Percentiles rank a stretch among this genome's conserved stretches.
These are phyloP conservation scores for Pseudogymnoascus sp. DNA, from an alignment of 2,329 filamentous ascomycete genomes.

Conservation along the genomic window DNA sequence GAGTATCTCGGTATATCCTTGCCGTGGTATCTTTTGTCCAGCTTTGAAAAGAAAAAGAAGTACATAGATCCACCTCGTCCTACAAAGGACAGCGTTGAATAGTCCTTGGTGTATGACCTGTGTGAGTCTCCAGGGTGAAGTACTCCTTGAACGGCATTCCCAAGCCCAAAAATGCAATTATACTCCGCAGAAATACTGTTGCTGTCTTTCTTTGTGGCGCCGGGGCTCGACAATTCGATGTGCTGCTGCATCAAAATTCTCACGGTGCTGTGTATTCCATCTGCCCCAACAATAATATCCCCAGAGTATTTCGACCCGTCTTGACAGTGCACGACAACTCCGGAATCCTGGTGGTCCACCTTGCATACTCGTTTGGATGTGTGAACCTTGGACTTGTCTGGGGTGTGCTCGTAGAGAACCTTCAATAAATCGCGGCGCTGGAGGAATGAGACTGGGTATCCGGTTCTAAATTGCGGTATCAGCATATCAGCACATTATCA, in stretches of 20 bases:
- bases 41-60: slow-evolving; percentile 16
- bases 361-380: slow-evolving; percentile 13
- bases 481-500: neutral
- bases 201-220: slow-evolving; percentile 9
- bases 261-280: slow-evolving; percentile 21
- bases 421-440: slow-evolving; percentile 10
- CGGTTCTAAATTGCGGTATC: slow-evolving; percentile 14
- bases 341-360: slow-evolving; percentile 11
- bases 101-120: slow-evolving; percentile 10
- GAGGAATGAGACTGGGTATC: slow-evolving; percentile 15
- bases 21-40: slow-evolving; percentile 12
- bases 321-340: slow-evolving; percentile 15
- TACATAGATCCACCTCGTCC: slow-evolving; percentile 13
- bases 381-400: slow-evolving; percentile 17
- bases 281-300: slow-evolving; percentile 22
- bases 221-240: slow-evolving; percentile 7
- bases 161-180: slow-evolving; percentile 20
- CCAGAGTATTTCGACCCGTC: slow-evolving; percentile 18
- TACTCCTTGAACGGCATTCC: slow-evolving; percentile 8
- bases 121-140: slow-evolving; percentile 11
- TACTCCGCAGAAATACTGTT: slow-evolving; percentile 21
- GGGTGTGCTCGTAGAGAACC: slow-evolving; percentile 18
- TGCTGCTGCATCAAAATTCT: slow-evolving; percentile 16
- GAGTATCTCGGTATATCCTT: slow-evolving; percentile 18
- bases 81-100: slow-evolving; percentile 13